These are phyloP conservation scores for Diutina scorzettiae DNA, from an alignment of 1,139 yeast species.

Conservation along the genomic window DNA sequence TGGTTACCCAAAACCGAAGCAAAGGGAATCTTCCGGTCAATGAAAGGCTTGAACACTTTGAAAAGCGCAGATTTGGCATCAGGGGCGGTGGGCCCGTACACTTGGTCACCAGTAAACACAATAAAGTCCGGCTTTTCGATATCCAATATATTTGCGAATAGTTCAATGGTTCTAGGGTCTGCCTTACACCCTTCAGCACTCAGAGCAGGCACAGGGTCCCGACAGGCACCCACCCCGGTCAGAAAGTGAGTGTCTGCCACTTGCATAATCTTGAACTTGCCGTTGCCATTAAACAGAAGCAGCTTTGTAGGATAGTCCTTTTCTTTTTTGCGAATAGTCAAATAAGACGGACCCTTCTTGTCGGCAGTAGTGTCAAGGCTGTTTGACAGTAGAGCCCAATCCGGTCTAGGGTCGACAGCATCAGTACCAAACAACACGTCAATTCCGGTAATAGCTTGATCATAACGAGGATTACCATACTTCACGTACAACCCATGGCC, in stretches of 20 bases:
- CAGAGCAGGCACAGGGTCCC: conserved; percentile 50
- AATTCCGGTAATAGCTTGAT: conserved; percentile 26
- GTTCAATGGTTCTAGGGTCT: background rate
- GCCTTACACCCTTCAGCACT: conserved; percentile 11
- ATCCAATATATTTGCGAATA: background rate
- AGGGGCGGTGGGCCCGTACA: background rate
- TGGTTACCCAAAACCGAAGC: background rate
- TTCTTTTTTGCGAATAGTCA: background rate
- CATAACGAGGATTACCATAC: conserved; percentile 18
- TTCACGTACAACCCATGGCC: conserved; percentile 36
- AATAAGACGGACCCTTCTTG: background rate
- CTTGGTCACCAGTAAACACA: background rate
- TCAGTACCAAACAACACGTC: conserved; percentile 63
- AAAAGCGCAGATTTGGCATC: background rate
- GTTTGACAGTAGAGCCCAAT: background rate
- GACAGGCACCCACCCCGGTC: conserved; percentile 7
- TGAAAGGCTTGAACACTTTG: background rate
- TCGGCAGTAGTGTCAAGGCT: background rate
- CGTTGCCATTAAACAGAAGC: conserved; percentile 13
- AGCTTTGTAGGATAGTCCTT: background rate
- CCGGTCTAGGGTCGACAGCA: conserved; percentile 57
- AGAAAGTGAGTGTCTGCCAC: background rate
- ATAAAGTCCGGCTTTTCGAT: background rate
- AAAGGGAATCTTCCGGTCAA: background rate
- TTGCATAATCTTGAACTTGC: conserved; percentile 9